Percentiles rank a stretch among this genome's conserved stretches.
These are phyloP conservation scores for Leersia perrieri DNA, from an alignment of 176 grass and related monocot genomes.

Conservation along the genomic window DNA sequence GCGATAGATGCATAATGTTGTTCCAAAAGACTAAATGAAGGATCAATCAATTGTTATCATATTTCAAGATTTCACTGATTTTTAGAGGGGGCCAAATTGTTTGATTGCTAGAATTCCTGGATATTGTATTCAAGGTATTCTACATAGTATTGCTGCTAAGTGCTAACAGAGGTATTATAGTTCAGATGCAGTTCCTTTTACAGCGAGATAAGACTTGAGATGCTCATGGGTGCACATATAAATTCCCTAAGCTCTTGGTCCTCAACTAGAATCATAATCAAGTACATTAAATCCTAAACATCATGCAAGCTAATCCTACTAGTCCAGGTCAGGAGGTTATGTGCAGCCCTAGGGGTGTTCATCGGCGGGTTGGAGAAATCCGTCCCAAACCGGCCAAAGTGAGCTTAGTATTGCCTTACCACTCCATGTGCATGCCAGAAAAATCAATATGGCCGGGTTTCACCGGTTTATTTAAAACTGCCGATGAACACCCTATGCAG, in stretches of 20 bases:
- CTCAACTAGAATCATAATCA: not conserved
- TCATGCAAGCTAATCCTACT: not conserved
- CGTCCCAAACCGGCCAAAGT: too few relatives aligned
- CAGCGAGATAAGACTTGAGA: not conserved
- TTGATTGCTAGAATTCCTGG: not conserved
- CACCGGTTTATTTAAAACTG: too few relatives aligned
- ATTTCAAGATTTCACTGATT: not conserved
- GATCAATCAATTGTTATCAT: not conserved
- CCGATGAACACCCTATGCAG: too few relatives aligned
- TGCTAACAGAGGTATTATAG: not conserved
- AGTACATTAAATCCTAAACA: not conserved
- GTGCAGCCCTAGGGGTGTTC: too few relatives aligned
- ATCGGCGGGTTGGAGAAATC: too few relatives aligned
- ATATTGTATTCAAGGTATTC: not conserved
- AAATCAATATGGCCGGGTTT: too few relatives aligned
- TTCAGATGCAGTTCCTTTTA: not conserved
- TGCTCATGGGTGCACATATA: not conserved
- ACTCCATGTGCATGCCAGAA: too few relatives aligned
- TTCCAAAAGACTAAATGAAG: not conserved
- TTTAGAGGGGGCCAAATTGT: not conserved
- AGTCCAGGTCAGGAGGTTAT: not conserved
- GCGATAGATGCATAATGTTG: not conserved
- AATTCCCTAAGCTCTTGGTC: not conserved
- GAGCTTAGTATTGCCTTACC: too few relatives aligned
- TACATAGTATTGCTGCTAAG: not conserved